A percentile compares a stretch with the other conserved stretches of the same genome.
Evolutionary conservation across 106 monocot species (phyloP).

Genomic region (Dendrobium nobile): DNA sequence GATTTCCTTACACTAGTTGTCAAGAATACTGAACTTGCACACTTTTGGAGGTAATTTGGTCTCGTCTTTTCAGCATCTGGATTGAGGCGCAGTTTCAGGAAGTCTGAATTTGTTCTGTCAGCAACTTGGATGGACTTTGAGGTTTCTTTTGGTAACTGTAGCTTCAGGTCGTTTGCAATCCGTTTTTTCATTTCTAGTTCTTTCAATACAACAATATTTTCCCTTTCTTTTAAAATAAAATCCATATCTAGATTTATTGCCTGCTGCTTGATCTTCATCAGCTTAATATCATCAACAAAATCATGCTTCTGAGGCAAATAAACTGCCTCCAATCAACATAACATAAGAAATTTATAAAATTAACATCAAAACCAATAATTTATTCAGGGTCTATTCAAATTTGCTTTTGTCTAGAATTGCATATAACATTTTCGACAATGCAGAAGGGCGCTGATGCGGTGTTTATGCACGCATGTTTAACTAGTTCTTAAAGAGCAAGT

Average conservation of each 20-base stretch:
- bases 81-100: constrained; percentile 22
- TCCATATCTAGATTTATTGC: constrained; percentile 57
- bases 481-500: no score
- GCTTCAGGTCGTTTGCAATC: constrained; percentile 38
- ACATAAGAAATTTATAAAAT: not conserved
- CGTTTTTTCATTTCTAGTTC: constrained; percentile 61
- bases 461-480: no score
- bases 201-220: constrained; percentile 53
- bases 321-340: not conserved
- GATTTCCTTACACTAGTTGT: constrained; percentile 19
- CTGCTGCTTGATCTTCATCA: constrained; percentile 39
- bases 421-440: no score
- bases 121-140: constrained; percentile 11
- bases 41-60: not conserved
- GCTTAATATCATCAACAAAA: constrained; percentile 28
- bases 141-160: constrained; percentile 22
- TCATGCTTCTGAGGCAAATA: constrained; percentile 1
- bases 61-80: constrained; percentile 7
- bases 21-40: not conserved
- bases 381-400: no score
- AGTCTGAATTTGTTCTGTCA: constrained; percentile 7
- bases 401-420: no score
- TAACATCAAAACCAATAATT: no score
- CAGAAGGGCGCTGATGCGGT: no score
- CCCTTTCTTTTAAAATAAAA: constrained; percentile 59